Evolutionary conservation across 2,329 filamentous ascomycete species (phyloP).

Genomic region (Thelonectria discophora): DNA sequence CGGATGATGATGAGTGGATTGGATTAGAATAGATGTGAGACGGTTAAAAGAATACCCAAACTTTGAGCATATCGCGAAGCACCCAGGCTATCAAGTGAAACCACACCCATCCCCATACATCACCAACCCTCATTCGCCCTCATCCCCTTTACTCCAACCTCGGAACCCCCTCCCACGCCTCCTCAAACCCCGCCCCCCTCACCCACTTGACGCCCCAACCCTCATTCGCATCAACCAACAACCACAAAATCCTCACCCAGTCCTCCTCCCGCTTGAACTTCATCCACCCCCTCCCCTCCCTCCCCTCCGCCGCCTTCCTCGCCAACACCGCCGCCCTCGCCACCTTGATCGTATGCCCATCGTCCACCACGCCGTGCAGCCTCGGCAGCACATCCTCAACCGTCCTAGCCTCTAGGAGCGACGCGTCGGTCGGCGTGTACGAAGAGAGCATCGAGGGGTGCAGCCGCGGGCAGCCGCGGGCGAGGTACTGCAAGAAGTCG

Average conservation of each 20-base stretch:
- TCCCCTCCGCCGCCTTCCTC: slow-evolving; percentile 59
- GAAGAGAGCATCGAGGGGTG: slow-evolving; percentile 64
- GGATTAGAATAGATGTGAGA: slow-evolving; percentile 54
- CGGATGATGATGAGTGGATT: slow-evolving; percentile 57
- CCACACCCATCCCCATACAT: no score
- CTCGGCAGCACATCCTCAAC: slow-evolving; percentile 58
- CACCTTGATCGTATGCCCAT: slow-evolving; percentile 84
- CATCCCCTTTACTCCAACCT: slow-evolving; percentile 18
- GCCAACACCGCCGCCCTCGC: slow-evolving; percentile 74
- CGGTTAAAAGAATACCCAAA: slow-evolving; percentile 40
- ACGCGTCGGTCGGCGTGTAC: slow-evolving; percentile 63
- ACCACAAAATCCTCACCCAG: slow-evolving; percentile 68
- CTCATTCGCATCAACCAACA: slow-evolving; percentile 71
- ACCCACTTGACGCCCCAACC: slow-evolving; percentile 65
- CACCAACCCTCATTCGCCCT: no score
- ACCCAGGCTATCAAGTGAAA: no score
- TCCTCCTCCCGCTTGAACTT: slow-evolving; percentile 62
- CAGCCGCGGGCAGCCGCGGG: slow-evolving; percentile 70
- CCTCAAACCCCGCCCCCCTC: slow-evolving; percentile 67
- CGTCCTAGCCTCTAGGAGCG: slow-evolving; percentile 55
- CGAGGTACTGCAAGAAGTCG: slow-evolving; percentile 79
- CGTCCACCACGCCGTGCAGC: slow-evolving; percentile 66
- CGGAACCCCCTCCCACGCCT: slow-evolving; percentile 67
- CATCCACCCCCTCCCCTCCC: slow-evolving; percentile 57
- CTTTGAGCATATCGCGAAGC: no score